A percentile compares a stretch with the other conserved stretches of the same genome.
These are phyloP conservation scores for Pseudogymnoascus sp. DNA, from an alignment of 2,329 filamentous ascomycete species.

Conservation along the genomic window DNA sequence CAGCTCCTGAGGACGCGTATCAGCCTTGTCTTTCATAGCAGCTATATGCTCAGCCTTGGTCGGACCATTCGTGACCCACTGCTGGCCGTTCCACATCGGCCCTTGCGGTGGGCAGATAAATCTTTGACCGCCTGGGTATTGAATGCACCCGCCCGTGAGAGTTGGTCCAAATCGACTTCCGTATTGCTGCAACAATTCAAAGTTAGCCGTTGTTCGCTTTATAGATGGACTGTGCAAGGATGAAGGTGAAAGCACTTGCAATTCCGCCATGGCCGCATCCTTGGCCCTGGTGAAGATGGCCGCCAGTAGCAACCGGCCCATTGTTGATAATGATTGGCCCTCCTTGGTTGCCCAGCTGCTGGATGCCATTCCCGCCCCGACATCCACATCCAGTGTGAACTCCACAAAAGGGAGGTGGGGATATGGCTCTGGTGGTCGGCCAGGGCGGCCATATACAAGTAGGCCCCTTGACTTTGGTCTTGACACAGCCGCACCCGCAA, in stretches of 20 bases:
- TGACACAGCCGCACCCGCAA: background rate
- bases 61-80: constrained; percentile 55
- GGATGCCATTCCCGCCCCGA: background rate
- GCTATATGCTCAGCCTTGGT: constrained; percentile 31
- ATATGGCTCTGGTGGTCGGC: background rate
- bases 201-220: background rate
- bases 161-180: constrained; percentile 1
- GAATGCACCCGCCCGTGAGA: background rate
- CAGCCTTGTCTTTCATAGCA: constrained; percentile 10
- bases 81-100: constrained; percentile 34
- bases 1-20: constrained; percentile 46
- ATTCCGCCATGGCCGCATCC: background rate
- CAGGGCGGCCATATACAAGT: background rate
- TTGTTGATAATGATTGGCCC: constrained; percentile 10
- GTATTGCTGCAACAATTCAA: background rate
- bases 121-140: constrained; percentile 2
- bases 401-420: background rate
- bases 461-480: background rate
- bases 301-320: constrained; percentile 4
- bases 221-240: background rate
- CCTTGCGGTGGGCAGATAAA: background rate
- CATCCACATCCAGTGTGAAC: background rate
- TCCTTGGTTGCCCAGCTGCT: constrained; percentile 4
- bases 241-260: background rate
- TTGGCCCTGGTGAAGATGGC: constrained; percentile 3